Conservation (phyloP, 2,329 filamentous ascomycete species). For the Raffaelea albimanens region DNA sequence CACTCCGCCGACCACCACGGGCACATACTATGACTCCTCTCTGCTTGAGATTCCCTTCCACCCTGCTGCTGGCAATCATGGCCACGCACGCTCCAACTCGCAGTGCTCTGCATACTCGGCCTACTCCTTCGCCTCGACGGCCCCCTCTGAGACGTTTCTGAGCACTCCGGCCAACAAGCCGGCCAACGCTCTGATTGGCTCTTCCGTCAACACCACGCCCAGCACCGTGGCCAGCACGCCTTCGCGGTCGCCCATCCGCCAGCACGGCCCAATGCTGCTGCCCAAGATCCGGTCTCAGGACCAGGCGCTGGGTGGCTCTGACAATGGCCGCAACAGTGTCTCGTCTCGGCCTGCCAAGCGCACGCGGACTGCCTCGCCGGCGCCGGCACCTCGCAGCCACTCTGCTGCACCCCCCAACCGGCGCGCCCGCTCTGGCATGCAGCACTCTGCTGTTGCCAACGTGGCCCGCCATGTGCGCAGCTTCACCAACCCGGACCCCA, state of each 20-base stretch:
- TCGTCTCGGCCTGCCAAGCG: constrained; percentile 38
- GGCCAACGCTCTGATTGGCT: neutral
- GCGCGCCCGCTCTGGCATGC: neutral
- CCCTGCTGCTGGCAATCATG: constrained; percentile 16
- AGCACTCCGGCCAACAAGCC: constrained; percentile 21
- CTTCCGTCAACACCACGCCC: neutral
- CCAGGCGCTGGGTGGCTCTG: constrained; percentile 56
- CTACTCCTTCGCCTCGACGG: constrained; percentile 58
- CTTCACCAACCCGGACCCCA: constrained; percentile 52
- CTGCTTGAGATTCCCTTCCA: constrained; percentile 45
- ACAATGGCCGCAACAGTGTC: constrained; percentile 12
- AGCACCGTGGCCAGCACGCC: constrained; percentile 62
- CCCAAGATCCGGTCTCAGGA: constrained; percentile 84
- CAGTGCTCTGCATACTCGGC: constrained; percentile 43
- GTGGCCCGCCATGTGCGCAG: constrained; percentile 44
- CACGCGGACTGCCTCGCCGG: constrained; percentile 39
- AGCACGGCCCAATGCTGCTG: constrained; percentile 70
- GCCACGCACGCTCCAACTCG: constrained; percentile 55
- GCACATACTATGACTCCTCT: constrained; percentile 42
- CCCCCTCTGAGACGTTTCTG: constrained; percentile 43
- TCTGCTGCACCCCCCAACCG: constrained; percentile 4
- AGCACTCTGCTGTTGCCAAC: constrained; percentile 11
- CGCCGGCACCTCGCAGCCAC: constrained; percentile 17
- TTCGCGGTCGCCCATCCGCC: constrained; percentile 57
- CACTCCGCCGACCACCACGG: constrained; percentile 29